A percentile compares a stretch with the other conserved stretches of the same genome.
Conservation (phyloP, 1,284 basidiomycete genomes). For the Cryptococcus floricola region DNA sequence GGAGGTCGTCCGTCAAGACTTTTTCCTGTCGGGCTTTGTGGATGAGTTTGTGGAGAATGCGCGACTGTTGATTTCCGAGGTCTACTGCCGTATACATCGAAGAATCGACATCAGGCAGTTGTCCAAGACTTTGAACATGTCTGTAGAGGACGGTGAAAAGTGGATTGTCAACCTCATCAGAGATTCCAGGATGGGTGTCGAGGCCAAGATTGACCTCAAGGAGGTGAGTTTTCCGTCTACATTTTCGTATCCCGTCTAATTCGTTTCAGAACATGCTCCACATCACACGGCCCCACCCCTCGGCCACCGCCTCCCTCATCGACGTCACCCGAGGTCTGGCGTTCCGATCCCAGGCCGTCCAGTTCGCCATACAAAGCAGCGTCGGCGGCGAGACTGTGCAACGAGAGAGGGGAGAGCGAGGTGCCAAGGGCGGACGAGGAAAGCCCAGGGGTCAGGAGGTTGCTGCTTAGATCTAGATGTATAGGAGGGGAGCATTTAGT, state of each 20-base stretch:
- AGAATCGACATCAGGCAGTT: constrained; percentile 92
- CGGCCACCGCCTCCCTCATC: constrained; percentile 91
- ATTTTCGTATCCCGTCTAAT: not conserved
- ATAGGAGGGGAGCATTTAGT: too few relatives aligned
- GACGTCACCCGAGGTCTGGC: constrained; percentile 92
- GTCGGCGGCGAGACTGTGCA: constrained; percentile 24
- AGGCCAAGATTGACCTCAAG: constrained; percentile 95
- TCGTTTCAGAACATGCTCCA: constrained; percentile 79
- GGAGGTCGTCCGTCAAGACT: constrained; percentile 81
- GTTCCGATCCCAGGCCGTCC: constrained; percentile 84
- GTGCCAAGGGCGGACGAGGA: constrained; percentile 27
- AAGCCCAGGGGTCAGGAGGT: constrained; percentile 15
- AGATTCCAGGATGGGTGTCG: constrained; percentile 89
- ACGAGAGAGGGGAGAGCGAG: constrained; percentile 31
- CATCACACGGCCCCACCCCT: constrained; percentile 83
- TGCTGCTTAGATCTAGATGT: constrained; percentile 8
- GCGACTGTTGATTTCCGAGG: constrained; percentile 89
- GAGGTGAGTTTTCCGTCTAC: constrained; percentile 56
- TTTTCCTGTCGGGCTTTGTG: constrained; percentile 85
- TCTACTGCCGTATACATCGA: constrained; percentile 96
- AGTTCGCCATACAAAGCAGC: constrained; percentile 63
- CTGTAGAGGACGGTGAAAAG: constrained; percentile 91
- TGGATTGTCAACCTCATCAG: constrained; percentile 99
- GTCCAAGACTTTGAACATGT: constrained; percentile 86
- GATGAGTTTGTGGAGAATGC: constrained; percentile 96